Conservation (phyloP, 495 filamentous ascomycete genomes). For the Venustampulla echinocandica region DNA sequence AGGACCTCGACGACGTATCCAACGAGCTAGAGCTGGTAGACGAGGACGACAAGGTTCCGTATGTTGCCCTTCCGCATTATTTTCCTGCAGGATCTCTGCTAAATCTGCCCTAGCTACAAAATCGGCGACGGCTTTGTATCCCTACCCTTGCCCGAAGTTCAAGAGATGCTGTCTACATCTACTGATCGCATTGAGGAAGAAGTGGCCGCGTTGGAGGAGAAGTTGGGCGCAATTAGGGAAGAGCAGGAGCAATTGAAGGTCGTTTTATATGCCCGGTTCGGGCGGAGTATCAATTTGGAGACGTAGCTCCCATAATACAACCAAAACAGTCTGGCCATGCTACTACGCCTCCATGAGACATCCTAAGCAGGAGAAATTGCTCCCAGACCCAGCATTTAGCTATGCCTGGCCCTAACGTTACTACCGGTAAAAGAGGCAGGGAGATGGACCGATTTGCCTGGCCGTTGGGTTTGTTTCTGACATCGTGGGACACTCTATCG, state of each 20-base stretch:
- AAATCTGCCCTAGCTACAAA: conserved; percentile 63
- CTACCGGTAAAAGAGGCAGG: too few relatives aligned
- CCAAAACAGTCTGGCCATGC: conserved; percentile 11
- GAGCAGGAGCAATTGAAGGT: conserved; percentile 86
- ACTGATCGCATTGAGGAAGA: conserved; percentile 66
- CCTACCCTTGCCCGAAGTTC: conserved; percentile 72
- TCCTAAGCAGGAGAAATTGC: too few relatives aligned
- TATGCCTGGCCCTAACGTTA: too few relatives aligned
- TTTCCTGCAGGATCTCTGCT: background rate
- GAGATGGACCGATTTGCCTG: too few relatives aligned
- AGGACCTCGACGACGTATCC: conserved; percentile 88
- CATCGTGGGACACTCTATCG: too few relatives aligned
- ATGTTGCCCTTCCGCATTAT: conserved; percentile 23
- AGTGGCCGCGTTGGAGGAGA: conserved; percentile 66
- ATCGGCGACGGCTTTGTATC: conserved; percentile 93
- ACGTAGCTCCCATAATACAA: conserved; percentile 38
- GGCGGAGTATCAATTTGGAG: conserved; percentile 90
- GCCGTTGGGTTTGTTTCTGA: too few relatives aligned
- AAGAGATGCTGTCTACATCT: conserved; percentile 67
- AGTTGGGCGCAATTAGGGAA: conserved; percentile 61
- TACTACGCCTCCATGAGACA: background rate
- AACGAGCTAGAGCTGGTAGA: conserved; percentile 89
- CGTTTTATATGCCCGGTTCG: conserved; percentile 86
- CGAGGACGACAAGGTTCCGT: conserved; percentile 91
- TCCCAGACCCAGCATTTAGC: too few relatives aligned